phyloP scores from a whole-genome alignment of 768 basidiomycete species.

The Serendipita sp. region DNA sequence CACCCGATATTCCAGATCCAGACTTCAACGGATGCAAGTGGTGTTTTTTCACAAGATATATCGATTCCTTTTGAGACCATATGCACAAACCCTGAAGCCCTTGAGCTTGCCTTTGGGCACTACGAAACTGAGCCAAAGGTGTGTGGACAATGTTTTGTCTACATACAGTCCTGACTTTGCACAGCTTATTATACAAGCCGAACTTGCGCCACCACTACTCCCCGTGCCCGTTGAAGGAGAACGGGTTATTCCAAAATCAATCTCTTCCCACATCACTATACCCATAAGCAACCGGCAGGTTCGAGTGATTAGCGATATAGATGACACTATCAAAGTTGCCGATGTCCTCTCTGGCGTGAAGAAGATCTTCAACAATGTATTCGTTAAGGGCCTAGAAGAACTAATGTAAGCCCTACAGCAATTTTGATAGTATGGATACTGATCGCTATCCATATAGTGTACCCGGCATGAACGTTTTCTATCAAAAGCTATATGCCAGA shows the following conservation, averaged over 20 bases:
- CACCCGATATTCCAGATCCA: slow-evolving; percentile 29
- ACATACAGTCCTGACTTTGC: slow-evolving; percentile 1
- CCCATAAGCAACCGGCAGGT: slow-evolving; percentile 44
- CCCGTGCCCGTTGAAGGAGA: not conserved
- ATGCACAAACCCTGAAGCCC: slow-evolving; percentile 38
- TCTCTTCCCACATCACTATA: slow-evolving; percentile 14
- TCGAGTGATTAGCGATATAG: slow-evolving; percentile 82
- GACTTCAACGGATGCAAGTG: slow-evolving; percentile 49
- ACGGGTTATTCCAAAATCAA: not conserved
- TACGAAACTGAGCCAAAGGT: slow-evolving; percentile 24
- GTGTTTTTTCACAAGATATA: slow-evolving; percentile 53
- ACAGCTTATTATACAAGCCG: slow-evolving; percentile 21
- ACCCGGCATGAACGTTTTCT: slow-evolving; percentile 12
- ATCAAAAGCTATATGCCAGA: slow-evolving; percentile 10
- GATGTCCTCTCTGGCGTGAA: slow-evolving; percentile 66
- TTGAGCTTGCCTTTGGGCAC: slow-evolving; percentile 43
- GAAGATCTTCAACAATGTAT: slow-evolving; percentile 77
- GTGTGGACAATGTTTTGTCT: slow-evolving; percentile 32
- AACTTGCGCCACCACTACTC: slow-evolving; percentile 28
- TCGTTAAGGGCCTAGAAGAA: slow-evolving; percentile 69
- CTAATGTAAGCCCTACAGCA: slow-evolving; percentile 63
- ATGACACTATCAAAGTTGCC: slow-evolving; percentile 78
- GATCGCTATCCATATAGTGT: slow-evolving; percentile 12
- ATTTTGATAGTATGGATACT: slow-evolving; percentile 61
- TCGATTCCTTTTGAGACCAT: slow-evolving; percentile 52